Conservation (phyloP, 345 rosid genomes). For the Diplotaxis tenuifolia region DNA sequence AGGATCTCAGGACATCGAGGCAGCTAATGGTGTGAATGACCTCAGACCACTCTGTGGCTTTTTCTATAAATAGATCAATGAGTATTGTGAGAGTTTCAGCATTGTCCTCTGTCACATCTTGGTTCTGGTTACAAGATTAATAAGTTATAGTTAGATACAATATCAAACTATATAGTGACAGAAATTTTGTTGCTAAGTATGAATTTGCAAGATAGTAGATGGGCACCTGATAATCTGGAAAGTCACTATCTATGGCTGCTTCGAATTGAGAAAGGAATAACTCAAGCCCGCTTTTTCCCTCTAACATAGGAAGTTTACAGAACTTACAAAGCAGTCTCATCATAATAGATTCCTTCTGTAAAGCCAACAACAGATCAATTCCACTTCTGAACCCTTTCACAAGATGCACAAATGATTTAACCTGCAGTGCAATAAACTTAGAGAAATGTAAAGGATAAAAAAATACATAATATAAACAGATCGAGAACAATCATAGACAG, state of each 20-base stretch:
- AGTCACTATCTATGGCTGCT: constrained; percentile 91
- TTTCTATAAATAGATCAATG: constrained; percentile 75
- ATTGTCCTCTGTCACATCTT: constrained; percentile 63
- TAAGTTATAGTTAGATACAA: constrained; percentile 17
- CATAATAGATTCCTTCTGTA: constrained; percentile 54
- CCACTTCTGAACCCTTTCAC: constrained; percentile 84
- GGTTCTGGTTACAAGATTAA: constrained; percentile 55
- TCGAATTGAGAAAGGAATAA: constrained; percentile 72
- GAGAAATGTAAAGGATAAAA: not conserved
- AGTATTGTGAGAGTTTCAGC: constrained; percentile 80
- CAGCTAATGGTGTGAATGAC: constrained; percentile 70
- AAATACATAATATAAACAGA: not conserved
- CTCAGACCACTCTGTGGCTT: constrained; percentile 74
- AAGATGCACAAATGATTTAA: constrained; percentile 73
- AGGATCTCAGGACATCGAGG: constrained; percentile 81
- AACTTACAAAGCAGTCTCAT: constrained; percentile 44
- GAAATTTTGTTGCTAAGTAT: not conserved
- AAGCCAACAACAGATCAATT: constrained; percentile 59
- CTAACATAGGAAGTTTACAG: constrained; percentile 56
- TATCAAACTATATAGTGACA: constrained; percentile 8
- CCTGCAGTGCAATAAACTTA: constrained; percentile 45
- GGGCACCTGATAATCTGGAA: constrained; percentile 86
- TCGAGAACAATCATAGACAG: not conserved
- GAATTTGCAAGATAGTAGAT: constrained; percentile 28
- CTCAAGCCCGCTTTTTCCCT: constrained; percentile 57